A percentile compares a stretch with the other conserved stretches of the same genome.
phyloP scores from a whole-genome alignment of 2,329 filamentous ascomycete genomes.

The Fonsecaea monophora region DNA sequence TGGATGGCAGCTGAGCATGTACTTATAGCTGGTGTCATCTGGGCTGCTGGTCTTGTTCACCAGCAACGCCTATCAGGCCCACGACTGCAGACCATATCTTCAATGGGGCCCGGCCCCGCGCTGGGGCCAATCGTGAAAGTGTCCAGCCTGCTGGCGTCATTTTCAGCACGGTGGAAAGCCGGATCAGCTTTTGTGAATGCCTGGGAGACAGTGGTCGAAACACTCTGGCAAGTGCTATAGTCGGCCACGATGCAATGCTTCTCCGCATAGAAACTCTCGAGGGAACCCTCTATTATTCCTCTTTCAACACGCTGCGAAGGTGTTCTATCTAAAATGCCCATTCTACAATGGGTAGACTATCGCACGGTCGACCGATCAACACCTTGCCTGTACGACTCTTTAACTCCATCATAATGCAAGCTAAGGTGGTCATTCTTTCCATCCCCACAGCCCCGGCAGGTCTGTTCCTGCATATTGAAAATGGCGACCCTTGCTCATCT shows the following conservation, averaged over 20 bases:
- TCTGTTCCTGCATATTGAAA: too few species aligned
- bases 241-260: too few species aligned
- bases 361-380: conserved; percentile 23
- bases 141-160: conserved; percentile 20
- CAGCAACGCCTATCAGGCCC: background rate
- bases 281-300: too few species aligned
- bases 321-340: conserved; percentile 15
- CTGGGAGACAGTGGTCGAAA: conserved; percentile 15
- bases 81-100: background rate
- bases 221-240: conserved; percentile 11
- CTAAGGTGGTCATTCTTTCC: conserved; percentile 21
- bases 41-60: conserved; percentile 9
- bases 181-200: conserved; percentile 1
- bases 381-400: conserved; percentile 18
- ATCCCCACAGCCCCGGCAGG: conserved; percentile 21
- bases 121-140: conserved; percentile 16
- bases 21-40: conserved; percentile 13
- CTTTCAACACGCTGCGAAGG: too few species aligned
- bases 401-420: conserved; percentile 25
- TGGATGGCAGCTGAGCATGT: conserved; percentile 20
- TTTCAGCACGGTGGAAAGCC: conserved; percentile 13
- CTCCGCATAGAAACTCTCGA: too few species aligned
- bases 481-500: too few species aligned
- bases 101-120: background rate
- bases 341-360: conserved; percentile 18